phyloP scores from a whole-genome alignment of 306 rosid species.

The Biancaea sappan region DNA sequence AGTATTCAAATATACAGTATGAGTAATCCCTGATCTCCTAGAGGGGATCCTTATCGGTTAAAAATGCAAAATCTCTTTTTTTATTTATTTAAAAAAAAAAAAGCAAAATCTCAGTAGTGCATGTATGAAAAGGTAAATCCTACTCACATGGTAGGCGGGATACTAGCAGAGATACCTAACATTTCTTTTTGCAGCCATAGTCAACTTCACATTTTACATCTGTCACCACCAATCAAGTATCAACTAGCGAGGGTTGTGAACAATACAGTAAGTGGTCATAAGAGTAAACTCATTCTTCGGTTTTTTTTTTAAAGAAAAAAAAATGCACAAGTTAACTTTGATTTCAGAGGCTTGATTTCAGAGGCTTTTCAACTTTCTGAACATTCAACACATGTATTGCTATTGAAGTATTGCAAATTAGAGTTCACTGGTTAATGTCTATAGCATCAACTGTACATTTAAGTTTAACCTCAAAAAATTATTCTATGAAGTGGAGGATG shows the following conservation, averaged over 20 bases:
- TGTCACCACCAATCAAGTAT: constrained; percentile 20
- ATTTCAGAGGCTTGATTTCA: too few species aligned
- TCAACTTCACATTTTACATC: constrained; percentile 23
- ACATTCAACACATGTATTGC: not conserved
- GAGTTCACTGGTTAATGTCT: constrained; percentile 19
- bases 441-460: constrained; percentile 4
- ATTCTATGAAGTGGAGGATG: constrained; percentile 41
- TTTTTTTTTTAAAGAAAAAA: too few species aligned
- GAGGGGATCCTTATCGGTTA: not conserved
- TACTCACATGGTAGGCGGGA: constrained; percentile 24
- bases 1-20: not conserved
- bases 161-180: constrained; percentile 7
- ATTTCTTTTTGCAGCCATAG: not conserved
- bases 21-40: not conserved
- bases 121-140: constrained; percentile 23
- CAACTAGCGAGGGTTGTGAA: too few species aligned
- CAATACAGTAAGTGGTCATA: too few species aligned
- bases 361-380: constrained; percentile 14
- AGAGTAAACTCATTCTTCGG: too few species aligned
- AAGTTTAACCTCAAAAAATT: not conserved
- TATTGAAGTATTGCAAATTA: constrained; percentile 9
- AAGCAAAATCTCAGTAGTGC: not conserved
- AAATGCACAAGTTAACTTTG: constrained; percentile 13
- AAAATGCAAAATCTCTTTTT: not conserved
- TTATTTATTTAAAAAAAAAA: too few species aligned